These are phyloP conservation scores for Cladosporium austrohemisphaericum DNA, from an alignment of 2,329 filamentous ascomycete genomes.

Conservation along the genomic window DNA sequence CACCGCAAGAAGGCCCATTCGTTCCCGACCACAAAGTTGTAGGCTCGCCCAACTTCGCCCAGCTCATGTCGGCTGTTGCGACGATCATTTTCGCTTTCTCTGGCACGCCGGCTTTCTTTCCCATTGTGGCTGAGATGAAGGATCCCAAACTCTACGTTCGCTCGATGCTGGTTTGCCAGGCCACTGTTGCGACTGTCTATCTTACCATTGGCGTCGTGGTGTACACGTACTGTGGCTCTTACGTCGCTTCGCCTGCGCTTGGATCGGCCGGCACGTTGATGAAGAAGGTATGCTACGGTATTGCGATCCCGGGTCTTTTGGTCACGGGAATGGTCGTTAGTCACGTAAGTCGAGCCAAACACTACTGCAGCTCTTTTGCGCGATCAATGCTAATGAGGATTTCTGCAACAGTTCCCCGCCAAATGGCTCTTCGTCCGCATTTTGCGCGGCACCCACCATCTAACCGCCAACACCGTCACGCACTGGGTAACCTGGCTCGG, in stretches of 20 bases:
- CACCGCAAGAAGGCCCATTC: constrained; percentile 56
- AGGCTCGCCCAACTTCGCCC: constrained; percentile 54
- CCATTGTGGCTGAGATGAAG: constrained; percentile 63
- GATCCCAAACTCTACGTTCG: constrained; percentile 58
- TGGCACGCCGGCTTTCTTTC: constrained; percentile 59
- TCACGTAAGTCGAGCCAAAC: constrained; percentile 1
- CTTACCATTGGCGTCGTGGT: constrained; percentile 58
- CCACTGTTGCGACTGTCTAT: constrained; percentile 54
- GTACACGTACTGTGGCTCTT: constrained; percentile 60
- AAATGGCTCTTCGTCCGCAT: constrained; percentile 57
- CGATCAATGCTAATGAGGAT: constrained; percentile 36
- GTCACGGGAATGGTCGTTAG: constrained; percentile 30
- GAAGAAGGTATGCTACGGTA: constrained; percentile 60
- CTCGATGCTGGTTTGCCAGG: constrained; percentile 58
- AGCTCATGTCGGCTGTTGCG: constrained; percentile 52
- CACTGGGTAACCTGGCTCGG: constrained; percentile 53
- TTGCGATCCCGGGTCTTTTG: constrained; percentile 54
- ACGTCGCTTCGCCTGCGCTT: constrained; percentile 60
- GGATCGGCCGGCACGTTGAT: constrained; percentile 57
- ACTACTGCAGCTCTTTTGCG: no score
- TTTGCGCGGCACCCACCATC: constrained; percentile 49
- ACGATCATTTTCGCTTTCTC: constrained; percentile 60
- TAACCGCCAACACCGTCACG: constrained; percentile 48
- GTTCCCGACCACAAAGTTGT: constrained; percentile 58
- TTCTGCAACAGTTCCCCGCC: constrained; percentile 48